Conservation (phyloP, 495 filamentous ascomycete species). For the Talaromyces stipitatus region DNA sequence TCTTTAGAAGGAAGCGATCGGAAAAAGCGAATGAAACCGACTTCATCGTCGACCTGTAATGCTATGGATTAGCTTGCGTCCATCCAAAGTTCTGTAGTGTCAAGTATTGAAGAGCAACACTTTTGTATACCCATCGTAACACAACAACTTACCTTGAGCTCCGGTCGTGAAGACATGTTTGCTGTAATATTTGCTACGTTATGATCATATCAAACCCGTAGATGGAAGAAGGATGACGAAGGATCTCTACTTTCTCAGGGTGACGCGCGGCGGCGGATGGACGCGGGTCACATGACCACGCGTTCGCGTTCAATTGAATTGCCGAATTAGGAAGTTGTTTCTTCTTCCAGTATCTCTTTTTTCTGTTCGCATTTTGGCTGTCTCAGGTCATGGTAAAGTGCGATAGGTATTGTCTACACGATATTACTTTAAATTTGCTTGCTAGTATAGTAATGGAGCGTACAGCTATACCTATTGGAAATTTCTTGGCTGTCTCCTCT, state of each 20-base stretch:
- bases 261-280: conserved; percentile 20
- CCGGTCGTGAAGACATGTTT: conserved; percentile 82
- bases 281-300: conserved; percentile 29
- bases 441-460: no score
- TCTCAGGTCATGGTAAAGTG: not conserved
- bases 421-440: no score
- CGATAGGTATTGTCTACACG: no score
- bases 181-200: conserved; percentile 2
- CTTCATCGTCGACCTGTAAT: conserved; percentile 83
- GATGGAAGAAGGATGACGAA: not conserved
- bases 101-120: no score
- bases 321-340: not conserved
- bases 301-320: conserved; percentile 4
- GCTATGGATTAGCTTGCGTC: conserved; percentile 1
- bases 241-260: not conserved
- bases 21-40: conserved; percentile 92
- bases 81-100: no score
- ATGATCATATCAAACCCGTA: not conserved
- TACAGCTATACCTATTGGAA: no score
- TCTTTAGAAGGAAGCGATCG: conserved; percentile 62
- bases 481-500: no score
- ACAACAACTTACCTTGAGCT: conserved; percentile 63
- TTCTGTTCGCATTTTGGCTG: not conserved
- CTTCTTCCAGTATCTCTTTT: not conserved
- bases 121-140: no score